Percentiles rank a stretch among this genome's conserved stretches.
Evolutionary conservation across 768 basidiomycete genomes (phyloP).

Genomic region (Lentinula sp.): DNA sequence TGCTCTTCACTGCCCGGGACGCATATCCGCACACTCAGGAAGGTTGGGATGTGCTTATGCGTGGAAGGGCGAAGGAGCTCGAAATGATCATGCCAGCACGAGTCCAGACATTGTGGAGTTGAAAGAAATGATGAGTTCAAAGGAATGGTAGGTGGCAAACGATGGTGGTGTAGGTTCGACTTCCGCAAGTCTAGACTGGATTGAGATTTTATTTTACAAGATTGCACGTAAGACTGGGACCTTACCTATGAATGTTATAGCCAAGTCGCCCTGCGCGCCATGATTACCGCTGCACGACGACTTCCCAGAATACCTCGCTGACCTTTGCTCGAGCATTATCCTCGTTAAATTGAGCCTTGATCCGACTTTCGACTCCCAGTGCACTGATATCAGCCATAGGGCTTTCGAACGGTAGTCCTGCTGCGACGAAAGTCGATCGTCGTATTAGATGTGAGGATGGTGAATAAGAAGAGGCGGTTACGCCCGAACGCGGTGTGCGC

Average conservation of each 20-base stretch:
- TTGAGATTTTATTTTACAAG: too few relatives aligned
- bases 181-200: too few relatives aligned
- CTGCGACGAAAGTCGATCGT: conserved; percentile 74
- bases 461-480: conserved; percentile 65
- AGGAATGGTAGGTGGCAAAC: too few relatives aligned
- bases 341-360: conserved; percentile 18
- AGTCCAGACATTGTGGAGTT: too few relatives aligned
- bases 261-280: neutral
- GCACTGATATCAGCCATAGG: conserved; percentile 60
- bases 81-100: too few relatives aligned
- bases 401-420: conserved; percentile 61
- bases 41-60: too few relatives aligned
- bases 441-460: conserved; percentile 70
- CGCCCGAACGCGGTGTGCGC: conserved; percentile 64
- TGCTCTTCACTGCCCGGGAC: too few relatives aligned
- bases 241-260: neutral
- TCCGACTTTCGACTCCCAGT: conserved; percentile 53
- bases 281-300: conserved; percentile 4
- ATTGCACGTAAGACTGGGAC: neutral
- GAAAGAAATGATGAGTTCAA: too few relatives aligned
- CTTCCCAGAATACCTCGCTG: conserved; percentile 7
- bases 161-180: too few relatives aligned
- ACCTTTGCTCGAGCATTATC: conserved; percentile 4
- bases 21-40: too few relatives aligned
- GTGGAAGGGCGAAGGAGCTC: too few relatives aligned